These are phyloP conservation scores for Lepidium sativum DNA, from an alignment of 345 rosid genomes.

Conservation along the genomic window DNA sequence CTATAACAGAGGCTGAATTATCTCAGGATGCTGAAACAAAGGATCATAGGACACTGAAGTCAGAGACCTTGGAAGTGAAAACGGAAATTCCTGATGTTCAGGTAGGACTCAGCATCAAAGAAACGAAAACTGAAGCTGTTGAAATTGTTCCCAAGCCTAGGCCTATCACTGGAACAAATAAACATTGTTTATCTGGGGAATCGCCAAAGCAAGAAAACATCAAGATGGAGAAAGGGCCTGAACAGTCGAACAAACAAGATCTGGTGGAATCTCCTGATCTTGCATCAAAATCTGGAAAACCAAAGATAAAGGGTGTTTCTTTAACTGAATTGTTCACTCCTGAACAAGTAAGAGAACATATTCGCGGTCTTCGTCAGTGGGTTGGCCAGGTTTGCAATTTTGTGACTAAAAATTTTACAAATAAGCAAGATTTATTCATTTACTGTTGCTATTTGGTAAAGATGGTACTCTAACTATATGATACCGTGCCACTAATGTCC, in stretches of 20 bases:
- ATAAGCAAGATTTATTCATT: not conserved
- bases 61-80: constrained; percentile 50
- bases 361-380: constrained; percentile 94
- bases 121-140: constrained; percentile 37
- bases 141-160: constrained; percentile 40
- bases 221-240: constrained; percentile 48
- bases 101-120: constrained; percentile 40
- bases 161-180: constrained; percentile 36
- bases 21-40: constrained; percentile 41
- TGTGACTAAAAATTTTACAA: not conserved
- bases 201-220: constrained; percentile 38
- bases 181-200: constrained; percentile 25
- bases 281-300: constrained; percentile 76
- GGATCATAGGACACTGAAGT: constrained; percentile 43
- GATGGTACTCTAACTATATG: constrained; percentile 7
- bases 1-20: constrained; percentile 32
- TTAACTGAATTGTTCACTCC: constrained; percentile 95
- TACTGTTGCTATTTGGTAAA: constrained; percentile 6
- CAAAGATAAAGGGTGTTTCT: constrained; percentile 93
- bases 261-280: constrained; percentile 37
- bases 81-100: constrained; percentile 45
- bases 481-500: constrained; percentile 1
- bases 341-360: constrained; percentile 93
- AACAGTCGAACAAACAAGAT: constrained; percentile 48
- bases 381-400: constrained; percentile 81